phyloP scores from a whole-genome alignment of 345 rosid species.

The Moricandia moricandioides region DNA sequence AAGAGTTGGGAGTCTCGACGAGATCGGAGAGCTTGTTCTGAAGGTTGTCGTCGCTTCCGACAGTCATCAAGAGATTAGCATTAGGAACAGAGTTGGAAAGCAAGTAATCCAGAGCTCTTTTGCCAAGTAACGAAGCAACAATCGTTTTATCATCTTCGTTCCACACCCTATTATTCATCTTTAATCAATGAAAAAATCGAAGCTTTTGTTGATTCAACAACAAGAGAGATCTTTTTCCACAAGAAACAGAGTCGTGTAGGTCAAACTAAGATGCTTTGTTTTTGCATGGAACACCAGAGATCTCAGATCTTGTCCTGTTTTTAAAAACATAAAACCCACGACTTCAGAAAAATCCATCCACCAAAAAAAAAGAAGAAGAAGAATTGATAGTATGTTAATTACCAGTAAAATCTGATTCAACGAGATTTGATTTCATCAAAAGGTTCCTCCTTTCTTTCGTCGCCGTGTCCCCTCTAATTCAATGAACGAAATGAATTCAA shows the following conservation, averaged over 20 bases:
- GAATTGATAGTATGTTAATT: background rate
- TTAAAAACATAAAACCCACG: background rate
- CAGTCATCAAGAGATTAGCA: constrained; percentile 54
- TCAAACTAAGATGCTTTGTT: background rate
- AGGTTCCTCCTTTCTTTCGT: background rate
- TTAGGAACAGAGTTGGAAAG: constrained; percentile 58
- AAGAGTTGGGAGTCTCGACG: constrained; percentile 62
- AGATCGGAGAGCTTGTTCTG: constrained; percentile 88
- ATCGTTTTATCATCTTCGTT: constrained; percentile 72
- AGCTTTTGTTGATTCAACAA: background rate
- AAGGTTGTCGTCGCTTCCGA: constrained; percentile 61
- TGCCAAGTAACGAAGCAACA: constrained; percentile 65
- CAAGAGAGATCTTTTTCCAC: background rate
- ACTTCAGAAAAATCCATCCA: background rate
- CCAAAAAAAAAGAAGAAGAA: background rate
- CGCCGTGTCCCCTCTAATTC: constrained; percentile 32
- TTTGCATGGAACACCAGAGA: constrained; percentile 36
- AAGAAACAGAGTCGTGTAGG: background rate
- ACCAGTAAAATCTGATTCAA: constrained; percentile 4
- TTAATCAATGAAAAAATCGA: constrained; percentile 31
- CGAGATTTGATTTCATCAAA: background rate
- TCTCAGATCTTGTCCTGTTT: constrained; percentile 38
- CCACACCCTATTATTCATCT: constrained; percentile 42
- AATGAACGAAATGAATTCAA: background rate
- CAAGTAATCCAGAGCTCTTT: constrained; percentile 69